A percentile compares a stretch with the other conserved stretches of the same genome.
These are phyloP conservation scores for Ceratobasidium sp. DNA, from an alignment of 1,284 basidiomycete genomes.

Conservation along the genomic window DNA sequence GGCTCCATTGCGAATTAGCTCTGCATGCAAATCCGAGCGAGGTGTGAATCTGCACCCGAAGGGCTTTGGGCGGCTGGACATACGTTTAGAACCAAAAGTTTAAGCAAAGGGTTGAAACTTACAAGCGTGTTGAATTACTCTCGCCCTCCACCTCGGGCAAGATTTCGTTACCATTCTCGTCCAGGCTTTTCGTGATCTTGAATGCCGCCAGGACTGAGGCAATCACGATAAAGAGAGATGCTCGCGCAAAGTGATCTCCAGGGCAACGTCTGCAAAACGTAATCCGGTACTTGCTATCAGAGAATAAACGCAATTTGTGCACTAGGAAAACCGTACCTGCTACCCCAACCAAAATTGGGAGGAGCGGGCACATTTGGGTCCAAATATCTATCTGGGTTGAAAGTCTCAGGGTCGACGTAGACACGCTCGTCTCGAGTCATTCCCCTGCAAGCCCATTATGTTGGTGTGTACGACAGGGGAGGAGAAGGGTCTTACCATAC, in stretches of 20 bases:
- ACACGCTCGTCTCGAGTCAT: conserved; percentile 9
- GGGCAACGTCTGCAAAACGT: conserved; percentile 12
- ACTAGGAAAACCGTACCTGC: background rate
- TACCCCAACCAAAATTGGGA: background rate
- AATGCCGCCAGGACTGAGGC: conserved; percentile 2
- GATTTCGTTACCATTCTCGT: conserved; percentile 7
- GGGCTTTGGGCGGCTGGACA: conserved; percentile 8
- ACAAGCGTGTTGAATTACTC: conserved; percentile 10
- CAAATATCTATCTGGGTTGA: conserved; percentile 20
- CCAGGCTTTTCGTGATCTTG: background rate
- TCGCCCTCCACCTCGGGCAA: conserved; percentile 7
- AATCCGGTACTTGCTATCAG: background rate
- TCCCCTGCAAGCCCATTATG: background rate
- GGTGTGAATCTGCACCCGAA: conserved; percentile 25
- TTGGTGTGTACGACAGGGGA: too few relatives aligned
- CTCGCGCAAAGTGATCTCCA: background rate
- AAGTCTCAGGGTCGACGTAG: background rate
- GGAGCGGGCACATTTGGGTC: background rate
- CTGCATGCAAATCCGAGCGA: conserved; percentile 9
- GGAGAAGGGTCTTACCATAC: background rate
- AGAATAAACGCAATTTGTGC: background rate
- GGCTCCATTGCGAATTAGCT: conserved; percentile 9
- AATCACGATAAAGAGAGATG: background rate
- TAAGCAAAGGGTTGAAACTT: background rate
- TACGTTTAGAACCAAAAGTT: background rate